phyloP scores from a whole-genome alignment of 495 filamentous ascomycete species.

The Lentithecium fluviatile region DNA sequence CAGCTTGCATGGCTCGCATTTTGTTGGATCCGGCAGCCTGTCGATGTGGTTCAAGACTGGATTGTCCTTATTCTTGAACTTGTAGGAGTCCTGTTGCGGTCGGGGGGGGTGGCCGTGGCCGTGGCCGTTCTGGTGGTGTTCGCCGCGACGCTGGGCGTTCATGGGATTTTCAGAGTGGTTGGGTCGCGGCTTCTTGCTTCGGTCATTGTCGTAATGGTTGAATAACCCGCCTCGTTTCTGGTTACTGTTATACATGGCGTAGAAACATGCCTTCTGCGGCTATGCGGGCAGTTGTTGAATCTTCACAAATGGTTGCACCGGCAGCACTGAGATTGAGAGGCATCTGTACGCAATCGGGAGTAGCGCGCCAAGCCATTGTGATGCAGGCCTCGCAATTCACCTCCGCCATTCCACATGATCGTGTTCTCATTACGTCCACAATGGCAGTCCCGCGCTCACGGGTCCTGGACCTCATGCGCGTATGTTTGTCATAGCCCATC shows the following conservation, averaged over 20 bases:
- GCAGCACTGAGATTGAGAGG: too few relatives aligned
- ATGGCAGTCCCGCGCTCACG: constrained; percentile 75
- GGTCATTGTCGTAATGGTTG: neutral
- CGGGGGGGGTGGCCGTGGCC: neutral
- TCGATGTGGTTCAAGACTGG: neutral
- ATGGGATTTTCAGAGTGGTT: neutral
- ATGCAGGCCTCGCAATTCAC: too few relatives aligned
- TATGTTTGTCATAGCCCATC: constrained; percentile 37
- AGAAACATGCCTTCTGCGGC: neutral
- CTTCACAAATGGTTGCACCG: too few relatives aligned
- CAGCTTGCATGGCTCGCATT: constrained; percentile 19
- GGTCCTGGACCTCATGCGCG: constrained; percentile 77
- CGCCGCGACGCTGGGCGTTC: neutral
- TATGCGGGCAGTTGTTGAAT: neutral
- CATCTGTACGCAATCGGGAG: neutral
- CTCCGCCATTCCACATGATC: neutral
- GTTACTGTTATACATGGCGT: neutral
- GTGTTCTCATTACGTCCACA: constrained; percentile 22
- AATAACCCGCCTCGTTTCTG: neutral
- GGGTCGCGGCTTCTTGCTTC: neutral
- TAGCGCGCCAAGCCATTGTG: constrained; percentile 25
- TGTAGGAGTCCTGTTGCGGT: neutral
- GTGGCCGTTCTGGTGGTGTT: neutral
- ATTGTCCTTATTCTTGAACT: neutral
- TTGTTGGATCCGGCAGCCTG: constrained; percentile 9